Evolutionary conservation across 805 yeast species (phyloP).

Genomic region (Wickerhamomyces bisporus): DNA sequence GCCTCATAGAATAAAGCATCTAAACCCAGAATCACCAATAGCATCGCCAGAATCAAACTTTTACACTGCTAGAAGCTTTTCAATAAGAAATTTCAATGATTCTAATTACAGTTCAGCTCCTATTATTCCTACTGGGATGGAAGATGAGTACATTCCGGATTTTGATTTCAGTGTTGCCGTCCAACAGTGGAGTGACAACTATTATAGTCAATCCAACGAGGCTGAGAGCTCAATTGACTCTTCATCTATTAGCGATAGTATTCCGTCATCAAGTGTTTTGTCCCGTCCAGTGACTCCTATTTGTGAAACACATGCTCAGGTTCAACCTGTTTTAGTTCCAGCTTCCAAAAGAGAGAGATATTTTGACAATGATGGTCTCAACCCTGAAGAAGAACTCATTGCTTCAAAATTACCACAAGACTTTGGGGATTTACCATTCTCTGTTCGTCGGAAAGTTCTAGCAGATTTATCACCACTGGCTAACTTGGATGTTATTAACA

Average conservation of each 20-base stretch:
- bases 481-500: conserved; percentile 24
- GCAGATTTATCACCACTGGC: conserved; percentile 31
- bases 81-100: conserved; percentile 14
- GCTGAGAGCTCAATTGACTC: conserved; percentile 13
- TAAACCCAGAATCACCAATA: conserved; percentile 3
- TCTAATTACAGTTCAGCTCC: background rate
- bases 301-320: conserved; percentile 29
- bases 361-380: conserved; percentile 9
- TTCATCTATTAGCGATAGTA: conserved; percentile 10
- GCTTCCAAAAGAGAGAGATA: conserved; percentile 10
- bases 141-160: conserved; percentile 76
- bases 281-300: conserved; percentile 19
- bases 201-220: conserved; percentile 12
- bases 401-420: conserved; percentile 41
- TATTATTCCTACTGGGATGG: conserved; percentile 38
- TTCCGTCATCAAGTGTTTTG: conserved; percentile 11
- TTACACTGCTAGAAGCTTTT: conserved; percentile 10
- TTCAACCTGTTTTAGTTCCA: conserved; percentile 33
- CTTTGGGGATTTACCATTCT: conserved; percentile 53
- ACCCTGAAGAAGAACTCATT: conserved; percentile 25
- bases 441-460: conserved; percentile 47
- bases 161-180: conserved; percentile 50
- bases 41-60: conserved; percentile 3
- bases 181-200: conserved; percentile 39
- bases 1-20: conserved; percentile 26